Conservation (phyloP, 495 filamentous ascomycete genomes). For the Neurospora sp. region DNA sequence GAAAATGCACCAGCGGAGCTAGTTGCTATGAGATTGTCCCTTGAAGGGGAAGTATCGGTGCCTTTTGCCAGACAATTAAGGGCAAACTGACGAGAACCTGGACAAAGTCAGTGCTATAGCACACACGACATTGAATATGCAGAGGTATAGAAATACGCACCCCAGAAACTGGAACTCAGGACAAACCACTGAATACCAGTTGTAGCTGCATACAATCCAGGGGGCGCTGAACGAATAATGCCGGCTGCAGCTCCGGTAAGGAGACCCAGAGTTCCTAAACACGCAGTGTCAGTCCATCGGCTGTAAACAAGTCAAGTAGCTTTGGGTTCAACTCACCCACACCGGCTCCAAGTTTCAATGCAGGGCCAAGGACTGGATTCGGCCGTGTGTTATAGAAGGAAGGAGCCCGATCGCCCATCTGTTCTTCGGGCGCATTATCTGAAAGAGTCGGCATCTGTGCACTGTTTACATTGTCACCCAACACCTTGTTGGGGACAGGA, state of each 20-base stretch:
- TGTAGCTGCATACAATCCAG: conserved; percentile 59
- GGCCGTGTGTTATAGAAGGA: not conserved
- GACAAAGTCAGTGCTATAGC: conserved; percentile 5
- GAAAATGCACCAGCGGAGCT: conserved; percentile 58
- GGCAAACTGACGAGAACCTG: conserved; percentile 28
- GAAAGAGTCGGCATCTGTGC: not conserved
- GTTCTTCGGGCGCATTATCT: not conserved
- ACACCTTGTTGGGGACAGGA: not conserved
- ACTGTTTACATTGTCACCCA: not conserved
- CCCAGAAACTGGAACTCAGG: conserved; percentile 68
- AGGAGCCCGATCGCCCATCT: not conserved
- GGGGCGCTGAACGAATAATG: conserved; percentile 52
- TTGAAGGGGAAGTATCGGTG: conserved; percentile 36
- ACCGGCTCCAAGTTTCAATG: conserved; percentile 20
- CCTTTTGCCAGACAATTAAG: conserved; percentile 27
- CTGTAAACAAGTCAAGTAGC: not conserved
- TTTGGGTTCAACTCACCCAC: conserved; percentile 12
- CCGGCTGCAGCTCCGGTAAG: conserved; percentile 59
- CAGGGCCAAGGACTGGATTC: conserved; percentile 15
- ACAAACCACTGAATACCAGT: conserved; percentile 71
- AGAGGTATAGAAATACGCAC: conserved; percentile 30
- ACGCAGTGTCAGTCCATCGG: not conserved
- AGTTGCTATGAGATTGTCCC: conserved; percentile 51
- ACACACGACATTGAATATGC: not conserved
- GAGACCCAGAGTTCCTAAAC: conserved; percentile 57